Conservation (phyloP, 805 yeast species). For the Pichia manshurica region DNA sequence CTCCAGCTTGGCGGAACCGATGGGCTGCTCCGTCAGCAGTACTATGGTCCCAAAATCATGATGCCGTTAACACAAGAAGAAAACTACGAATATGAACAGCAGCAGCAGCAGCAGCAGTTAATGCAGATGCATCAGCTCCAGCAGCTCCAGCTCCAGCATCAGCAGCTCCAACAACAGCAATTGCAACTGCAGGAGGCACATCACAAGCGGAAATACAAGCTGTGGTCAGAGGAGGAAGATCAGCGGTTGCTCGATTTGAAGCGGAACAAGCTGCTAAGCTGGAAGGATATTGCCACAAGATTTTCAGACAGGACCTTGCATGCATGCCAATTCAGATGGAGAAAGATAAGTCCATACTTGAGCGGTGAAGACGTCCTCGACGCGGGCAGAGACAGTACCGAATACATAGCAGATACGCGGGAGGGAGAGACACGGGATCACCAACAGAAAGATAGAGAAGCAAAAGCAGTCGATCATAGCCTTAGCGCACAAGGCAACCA, state of each 20-base stretch:
- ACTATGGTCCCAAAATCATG: background rate
- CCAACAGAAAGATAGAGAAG: background rate
- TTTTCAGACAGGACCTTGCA: constrained; percentile 15
- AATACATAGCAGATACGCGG: background rate
- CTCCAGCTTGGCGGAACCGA: background rate
- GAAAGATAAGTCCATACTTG: constrained; percentile 11
- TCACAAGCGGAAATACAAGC: constrained; percentile 11
- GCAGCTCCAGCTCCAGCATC: constrained; percentile 3
- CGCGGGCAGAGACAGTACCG: background rate
- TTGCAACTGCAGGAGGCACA: background rate
- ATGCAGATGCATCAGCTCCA: background rate
- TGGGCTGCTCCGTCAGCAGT: background rate
- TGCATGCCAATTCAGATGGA: constrained; percentile 19
- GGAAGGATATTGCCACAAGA: constrained; percentile 14
- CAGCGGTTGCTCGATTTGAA: constrained; percentile 8
- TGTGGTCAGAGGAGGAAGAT: constrained; percentile 17
- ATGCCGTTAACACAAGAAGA: background rate
- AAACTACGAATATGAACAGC: background rate
- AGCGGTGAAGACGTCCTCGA: background rate
- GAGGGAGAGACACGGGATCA: background rate
- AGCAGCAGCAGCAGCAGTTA: constrained; percentile 1
- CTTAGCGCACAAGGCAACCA: no score
- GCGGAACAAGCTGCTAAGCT: constrained; percentile 8
- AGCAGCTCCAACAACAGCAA: background rate
- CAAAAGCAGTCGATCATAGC: background rate